phyloP scores from a whole-genome alignment of 2,329 filamentous ascomycete genomes.

The Nakataea oryzae region DNA sequence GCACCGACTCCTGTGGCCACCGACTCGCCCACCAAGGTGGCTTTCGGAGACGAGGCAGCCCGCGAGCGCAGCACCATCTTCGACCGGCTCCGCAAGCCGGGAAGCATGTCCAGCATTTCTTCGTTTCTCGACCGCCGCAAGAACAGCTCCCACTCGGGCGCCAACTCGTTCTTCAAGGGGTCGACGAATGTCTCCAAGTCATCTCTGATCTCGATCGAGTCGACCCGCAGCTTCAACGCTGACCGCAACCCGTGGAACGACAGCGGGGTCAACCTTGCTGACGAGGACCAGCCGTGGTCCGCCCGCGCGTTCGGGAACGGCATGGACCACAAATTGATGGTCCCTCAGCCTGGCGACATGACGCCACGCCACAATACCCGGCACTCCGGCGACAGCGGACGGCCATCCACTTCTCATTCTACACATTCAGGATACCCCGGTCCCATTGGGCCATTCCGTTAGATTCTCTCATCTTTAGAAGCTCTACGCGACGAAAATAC shows the following conservation, averaged over 20 bases:
- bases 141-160: constrained; percentile 80
- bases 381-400: constrained; percentile 81
- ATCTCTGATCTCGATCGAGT: constrained; percentile 91
- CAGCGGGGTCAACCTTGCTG: constrained; percentile 85
- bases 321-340: constrained; percentile 51
- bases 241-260: constrained; percentile 98
- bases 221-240: constrained; percentile 77
- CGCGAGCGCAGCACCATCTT: constrained; percentile 77
- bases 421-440: constrained; percentile 92
- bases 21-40: constrained; percentile 80
- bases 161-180: constrained; percentile 81
- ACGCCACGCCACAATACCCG: constrained; percentile 77
- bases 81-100: constrained; percentile 86
- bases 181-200: constrained; percentile 87
- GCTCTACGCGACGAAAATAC: constrained; percentile 32
- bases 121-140: constrained; percentile 95
- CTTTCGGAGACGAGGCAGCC: constrained; percentile 70
- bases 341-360: constrained; percentile 66
- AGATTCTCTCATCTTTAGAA: constrained; percentile 41
- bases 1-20: constrained; percentile 65
- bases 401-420: constrained; percentile 91
- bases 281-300: constrained; percentile 67
- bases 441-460: constrained; percentile 85
- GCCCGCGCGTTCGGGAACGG: constrained; percentile 55
- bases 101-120: constrained; percentile 86